These are phyloP conservation scores for Polychaeton citri DNA, from an alignment of 2,329 filamentous ascomycete genomes.

Conservation along the genomic window DNA sequence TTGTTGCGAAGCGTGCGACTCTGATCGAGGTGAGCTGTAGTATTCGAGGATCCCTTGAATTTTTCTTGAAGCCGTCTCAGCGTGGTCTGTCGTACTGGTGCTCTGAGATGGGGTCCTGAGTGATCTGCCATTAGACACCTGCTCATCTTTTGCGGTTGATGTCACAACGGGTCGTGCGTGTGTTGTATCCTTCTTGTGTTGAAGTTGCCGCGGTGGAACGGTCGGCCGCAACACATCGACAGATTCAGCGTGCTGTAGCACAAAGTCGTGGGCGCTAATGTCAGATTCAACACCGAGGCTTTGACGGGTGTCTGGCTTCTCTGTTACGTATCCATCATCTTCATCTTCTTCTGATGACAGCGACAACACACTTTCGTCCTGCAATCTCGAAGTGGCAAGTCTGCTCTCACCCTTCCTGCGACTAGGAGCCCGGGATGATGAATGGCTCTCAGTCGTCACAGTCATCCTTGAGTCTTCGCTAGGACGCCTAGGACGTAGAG, in stretches of 20 bases:
- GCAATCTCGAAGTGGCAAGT: constrained; percentile 5
- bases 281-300: constrained; percentile 2
- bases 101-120: neutral
- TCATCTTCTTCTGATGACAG: constrained; percentile 4
- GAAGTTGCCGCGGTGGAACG: constrained; percentile 5
- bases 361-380: constrained; percentile 9
- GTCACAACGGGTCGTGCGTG: neutral
- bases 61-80: neutral
- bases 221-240: constrained; percentile 3
- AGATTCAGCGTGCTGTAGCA: constrained; percentile 4
- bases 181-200: constrained; percentile 1
- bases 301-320: constrained; percentile 1
- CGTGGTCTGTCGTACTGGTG: neutral
- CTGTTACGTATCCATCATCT: constrained; percentile 1
- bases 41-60: neutral
- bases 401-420: constrained; percentile 4
- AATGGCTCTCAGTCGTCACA: constrained; percentile 1
- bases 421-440: constrained; percentile 1
- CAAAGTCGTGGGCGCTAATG: neutral
- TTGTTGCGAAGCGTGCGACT: neutral
- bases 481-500: neutral
- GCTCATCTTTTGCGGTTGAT: neutral
- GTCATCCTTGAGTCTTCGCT: neutral
- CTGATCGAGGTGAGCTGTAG: neutral
- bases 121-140: neutral